Conservation (phyloP, 2,329 filamentous ascomycete species). For the Ophiostoma ulmi region DNA sequence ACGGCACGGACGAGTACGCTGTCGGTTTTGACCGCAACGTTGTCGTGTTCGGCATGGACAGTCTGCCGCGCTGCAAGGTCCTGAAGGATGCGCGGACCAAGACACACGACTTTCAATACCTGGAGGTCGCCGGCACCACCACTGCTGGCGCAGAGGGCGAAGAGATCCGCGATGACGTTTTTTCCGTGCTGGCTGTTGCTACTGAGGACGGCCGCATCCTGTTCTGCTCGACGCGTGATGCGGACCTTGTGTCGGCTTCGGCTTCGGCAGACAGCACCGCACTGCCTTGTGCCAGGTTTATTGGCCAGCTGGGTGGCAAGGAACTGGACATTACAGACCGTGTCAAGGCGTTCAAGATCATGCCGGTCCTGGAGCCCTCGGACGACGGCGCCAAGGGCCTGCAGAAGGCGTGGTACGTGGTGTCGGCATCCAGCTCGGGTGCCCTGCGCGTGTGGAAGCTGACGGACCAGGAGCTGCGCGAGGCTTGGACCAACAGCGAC, state of each 20-base stretch:
- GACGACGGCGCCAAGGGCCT: constrained; percentile 25
- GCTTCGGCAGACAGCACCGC: constrained; percentile 15
- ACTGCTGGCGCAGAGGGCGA: constrained; percentile 33
- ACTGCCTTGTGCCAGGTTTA: constrained; percentile 56
- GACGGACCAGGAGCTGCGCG: constrained; percentile 38
- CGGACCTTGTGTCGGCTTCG: constrained; percentile 38
- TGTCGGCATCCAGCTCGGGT: constrained; percentile 80
- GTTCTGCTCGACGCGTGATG: constrained; percentile 67
- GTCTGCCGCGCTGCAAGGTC: constrained; percentile 69
- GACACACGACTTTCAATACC: constrained; percentile 74
- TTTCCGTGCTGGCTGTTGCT: constrained; percentile 63
- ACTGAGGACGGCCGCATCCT: constrained; percentile 87
- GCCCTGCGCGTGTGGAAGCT: constrained; percentile 73
- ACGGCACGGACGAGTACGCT: constrained; percentile 73
- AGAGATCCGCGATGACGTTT: constrained; percentile 21
- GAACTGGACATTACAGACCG: constrained; percentile 61
- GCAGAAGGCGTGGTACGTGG: constrained; percentile 46
- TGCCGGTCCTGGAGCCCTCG: constrained; percentile 40
- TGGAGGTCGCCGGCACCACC: constrained; percentile 48
- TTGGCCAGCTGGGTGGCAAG: constrained; percentile 76
- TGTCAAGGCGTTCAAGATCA: constrained; percentile 81
- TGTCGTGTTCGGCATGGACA: constrained; percentile 83
- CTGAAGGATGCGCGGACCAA: constrained; percentile 66
- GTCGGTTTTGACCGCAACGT: constrained; percentile 84
- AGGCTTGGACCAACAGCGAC: constrained; percentile 18